Base-by-base conservation (phyloP, 345 rosid species). In the Adansonia digitata region DNA sequence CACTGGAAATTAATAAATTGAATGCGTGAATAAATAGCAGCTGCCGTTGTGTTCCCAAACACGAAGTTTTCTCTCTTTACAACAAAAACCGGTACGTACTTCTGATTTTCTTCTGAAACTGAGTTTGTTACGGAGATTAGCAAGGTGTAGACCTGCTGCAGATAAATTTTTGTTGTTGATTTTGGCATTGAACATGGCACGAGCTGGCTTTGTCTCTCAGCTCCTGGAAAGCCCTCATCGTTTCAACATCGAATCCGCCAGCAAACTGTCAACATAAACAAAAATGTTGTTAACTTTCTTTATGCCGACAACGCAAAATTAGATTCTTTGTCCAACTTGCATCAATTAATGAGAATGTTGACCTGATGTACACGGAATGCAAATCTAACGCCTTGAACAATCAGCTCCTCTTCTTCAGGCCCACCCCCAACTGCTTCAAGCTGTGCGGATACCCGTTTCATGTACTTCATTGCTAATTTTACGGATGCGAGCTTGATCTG, bases 361-460 rank as follows among this genome's bases (percentile, higher is more conserved):
- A 96, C 99, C 97, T 96, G 99, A 78, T 96, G 99, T 10, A 93
- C 99, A 45, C 99, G 96, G 86, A 96, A 96, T 0, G 99, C 99
- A 12, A 93, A 96, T 74, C 97, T 65, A 49, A 96, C 99, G 0
- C 98, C 94, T 84, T 96, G 97, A 12, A 96, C 93, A 2, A 96
- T 88, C 42, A 96, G 86, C 80, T 96, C 99, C 73, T 96, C 99
- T 82, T 96, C 98, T 80, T 95, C 99, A 0, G 93, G 91, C 1
- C 89, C 84, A 12, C 93, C 85, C 1, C 79, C 90, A 8, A 83
- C 89, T 8, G 77, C 77, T 81, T 93, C 94, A 0, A 93, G 94
- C 80, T 90, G 97, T 0, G 98, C 94, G 0, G 99, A 93, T 15
- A 93, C 97, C 79, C 99, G 85, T 83, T 83, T 96, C 99, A 96